Percentiles rank a stretch among this genome's conserved stretches.
Conservation (phyloP, 1,139 yeast species). For the Magnusiomyces tetraspermus region DNA sequence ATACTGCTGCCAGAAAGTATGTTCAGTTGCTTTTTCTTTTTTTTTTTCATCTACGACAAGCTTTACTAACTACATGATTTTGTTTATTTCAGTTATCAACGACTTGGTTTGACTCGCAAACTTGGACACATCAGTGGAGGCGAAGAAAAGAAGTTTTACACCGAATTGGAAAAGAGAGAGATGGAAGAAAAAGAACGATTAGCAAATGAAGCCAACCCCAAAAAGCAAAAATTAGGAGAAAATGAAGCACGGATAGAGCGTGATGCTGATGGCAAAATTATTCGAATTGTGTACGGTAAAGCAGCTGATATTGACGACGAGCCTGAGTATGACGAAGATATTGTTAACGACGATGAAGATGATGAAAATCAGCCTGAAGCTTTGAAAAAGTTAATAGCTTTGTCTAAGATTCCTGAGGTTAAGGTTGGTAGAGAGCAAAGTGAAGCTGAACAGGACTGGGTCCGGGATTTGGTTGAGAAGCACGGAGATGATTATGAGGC, state of each 20-base stretch:
- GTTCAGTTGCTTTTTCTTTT: slow-evolving; percentile 18
- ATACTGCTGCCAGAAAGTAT: slow-evolving; percentile 68
- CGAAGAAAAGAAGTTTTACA: slow-evolving; percentile 30
- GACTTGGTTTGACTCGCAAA: slow-evolving; percentile 62
- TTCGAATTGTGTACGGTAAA: slow-evolving; percentile 59
- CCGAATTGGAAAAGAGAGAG: slow-evolving; percentile 27
- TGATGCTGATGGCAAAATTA: slow-evolving; percentile 62
- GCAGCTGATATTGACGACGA: slow-evolving; percentile 26
- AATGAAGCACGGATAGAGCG: slow-evolving; percentile 71
- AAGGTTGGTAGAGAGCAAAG: slow-evolving; percentile 51
- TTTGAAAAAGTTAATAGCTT: slow-evolving; percentile 58
- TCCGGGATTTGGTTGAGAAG: slow-evolving; percentile 52
- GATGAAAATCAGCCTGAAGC: slow-evolving; percentile 36
- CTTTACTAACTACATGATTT: neutral
- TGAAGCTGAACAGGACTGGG: slow-evolving; percentile 69
- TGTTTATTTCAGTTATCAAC: slow-evolving; percentile 33
- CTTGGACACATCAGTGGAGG: slow-evolving; percentile 48
- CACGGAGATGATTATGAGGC: slow-evolving; percentile 82
- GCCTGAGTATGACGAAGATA: slow-evolving; percentile 22
- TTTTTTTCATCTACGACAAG: neutral
- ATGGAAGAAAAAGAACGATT: slow-evolving; percentile 23
- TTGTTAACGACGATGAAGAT: slow-evolving; percentile 22
- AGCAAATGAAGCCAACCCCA: slow-evolving; percentile 29
- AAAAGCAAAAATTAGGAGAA: slow-evolving; percentile 49
- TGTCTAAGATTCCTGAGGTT: slow-evolving; percentile 44